A percentile compares a stretch with the other conserved stretches of the same genome.
Evolutionary conservation across 768 basidiomycete species (phyloP).

Genomic region (Exidia glandulosa): DNA sequence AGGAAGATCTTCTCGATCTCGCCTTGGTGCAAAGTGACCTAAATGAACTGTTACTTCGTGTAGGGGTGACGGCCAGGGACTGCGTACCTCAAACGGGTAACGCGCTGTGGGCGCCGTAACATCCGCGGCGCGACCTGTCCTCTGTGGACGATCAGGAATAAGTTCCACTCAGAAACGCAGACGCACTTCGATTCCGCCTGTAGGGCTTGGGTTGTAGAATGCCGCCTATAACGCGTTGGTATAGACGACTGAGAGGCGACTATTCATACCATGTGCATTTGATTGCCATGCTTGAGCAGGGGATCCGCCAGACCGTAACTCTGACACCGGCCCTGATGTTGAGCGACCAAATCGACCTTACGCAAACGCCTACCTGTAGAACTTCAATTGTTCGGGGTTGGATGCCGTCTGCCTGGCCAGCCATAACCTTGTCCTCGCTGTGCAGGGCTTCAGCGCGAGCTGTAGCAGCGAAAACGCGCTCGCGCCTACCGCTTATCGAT

Average conservation of each 20-base stretch:
- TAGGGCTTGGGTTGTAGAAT: conserved; percentile 56
- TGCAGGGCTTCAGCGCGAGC: not conserved
- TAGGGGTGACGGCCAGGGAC: too few relatives aligned
- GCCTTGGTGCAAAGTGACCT: conserved; percentile 28
- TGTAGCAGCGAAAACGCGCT: not conserved
- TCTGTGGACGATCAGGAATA: conserved; percentile 23
- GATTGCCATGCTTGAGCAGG: conserved; percentile 50
- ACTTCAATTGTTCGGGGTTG: conserved; percentile 46
- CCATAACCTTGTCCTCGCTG: conserved; percentile 36
- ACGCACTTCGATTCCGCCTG: conserved; percentile 51
- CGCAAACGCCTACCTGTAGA: conserved; percentile 28
- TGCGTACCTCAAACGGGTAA: conserved; percentile 60
- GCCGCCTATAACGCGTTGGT: conserved; percentile 30
- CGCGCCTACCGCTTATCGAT: conserved; percentile 43
- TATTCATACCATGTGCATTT: conserved; percentile 59
- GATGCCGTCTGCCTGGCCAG: conserved; percentile 47
- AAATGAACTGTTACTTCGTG: not conserved
- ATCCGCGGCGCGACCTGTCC: conserved; percentile 51
- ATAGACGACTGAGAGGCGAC: not conserved
- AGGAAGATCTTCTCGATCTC: conserved; percentile 14
- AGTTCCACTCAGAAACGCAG: not conserved
- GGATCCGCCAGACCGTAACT: conserved; percentile 69
- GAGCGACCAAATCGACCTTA: not conserved
- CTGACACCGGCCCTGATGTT: conserved; percentile 21
- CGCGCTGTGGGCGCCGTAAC: conserved; percentile 51